Evolutionary conservation across 495 filamentous ascomycete genomes (phyloP).

Genomic region (Elasticomyces elasticus): DNA sequence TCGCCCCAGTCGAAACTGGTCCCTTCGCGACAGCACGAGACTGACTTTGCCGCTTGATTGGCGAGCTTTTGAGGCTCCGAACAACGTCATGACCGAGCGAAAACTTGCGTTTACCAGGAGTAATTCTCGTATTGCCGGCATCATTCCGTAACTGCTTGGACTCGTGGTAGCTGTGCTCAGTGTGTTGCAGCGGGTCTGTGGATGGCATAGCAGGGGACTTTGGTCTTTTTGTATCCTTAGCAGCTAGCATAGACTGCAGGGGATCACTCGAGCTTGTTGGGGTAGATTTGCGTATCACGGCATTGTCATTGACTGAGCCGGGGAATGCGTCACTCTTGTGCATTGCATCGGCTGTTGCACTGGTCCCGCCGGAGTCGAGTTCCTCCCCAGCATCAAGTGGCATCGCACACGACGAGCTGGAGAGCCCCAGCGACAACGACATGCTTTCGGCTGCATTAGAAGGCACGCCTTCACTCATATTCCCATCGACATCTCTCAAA

Average conservation of each 20-base stretch:
- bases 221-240: background rate
- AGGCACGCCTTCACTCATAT: no score
- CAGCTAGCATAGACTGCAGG: background rate
- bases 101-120: background rate
- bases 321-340: background rate
- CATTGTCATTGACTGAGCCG: background rate
- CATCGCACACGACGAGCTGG: no score
- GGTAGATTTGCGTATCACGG: background rate
- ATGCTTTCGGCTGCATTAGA: no score
- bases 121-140: background rate
- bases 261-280: background rate
- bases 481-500: no score
- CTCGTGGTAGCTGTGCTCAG: background rate
- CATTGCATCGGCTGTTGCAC: background rate
- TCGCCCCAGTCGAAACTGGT: background rate
- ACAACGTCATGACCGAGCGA: background rate
- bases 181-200: background rate
- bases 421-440: no score
- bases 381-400: no score
- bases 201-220: background rate
- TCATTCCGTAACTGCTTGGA: background rate
- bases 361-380: no score
- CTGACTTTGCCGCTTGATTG: background rate
- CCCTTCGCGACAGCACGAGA: background rate
- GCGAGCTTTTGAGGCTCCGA: slow-evolving; percentile 9